phyloP scores from a whole-genome alignment of 2,329 filamentous ascomycete genomes.

The Didymella glomerata region DNA sequence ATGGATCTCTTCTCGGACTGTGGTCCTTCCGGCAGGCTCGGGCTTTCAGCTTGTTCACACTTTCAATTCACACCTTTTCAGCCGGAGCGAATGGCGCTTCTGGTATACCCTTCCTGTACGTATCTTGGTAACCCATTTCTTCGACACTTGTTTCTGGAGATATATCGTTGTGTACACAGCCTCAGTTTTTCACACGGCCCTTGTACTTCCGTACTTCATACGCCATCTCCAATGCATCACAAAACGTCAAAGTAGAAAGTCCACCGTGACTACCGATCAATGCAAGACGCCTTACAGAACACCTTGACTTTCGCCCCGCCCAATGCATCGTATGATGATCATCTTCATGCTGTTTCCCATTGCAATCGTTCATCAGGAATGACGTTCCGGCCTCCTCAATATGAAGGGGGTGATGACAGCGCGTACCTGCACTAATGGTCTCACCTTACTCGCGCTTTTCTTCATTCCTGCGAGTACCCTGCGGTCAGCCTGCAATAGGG shows the following conservation, averaged over 20 bases:
- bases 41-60: conserved; percentile 9
- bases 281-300: conserved; percentile 18
- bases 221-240: conserved; percentile 9
- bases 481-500: conserved; percentile 10
- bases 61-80: background rate
- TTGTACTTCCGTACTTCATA: conserved; percentile 1
- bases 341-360: background rate
- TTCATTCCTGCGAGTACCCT: conserved; percentile 16
- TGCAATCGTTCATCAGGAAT: conserved; percentile 19
- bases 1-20: conserved; percentile 8
- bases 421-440: conserved; percentile 24
- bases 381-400: conserved; percentile 18
- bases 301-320: background rate
- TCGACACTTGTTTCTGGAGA: conserved; percentile 3
- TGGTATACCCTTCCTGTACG: conserved; percentile 50
- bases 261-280: conserved; percentile 20
- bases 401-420: conserved; percentile 18
- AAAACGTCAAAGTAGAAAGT: conserved; percentile 6
- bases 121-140: conserved; percentile 28
- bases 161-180: conserved; percentile 3
- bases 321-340: conserved; percentile 10
- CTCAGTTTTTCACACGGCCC: background rate
- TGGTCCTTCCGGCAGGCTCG: conserved; percentile 16
- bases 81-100: conserved; percentile 32
- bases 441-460: conserved; percentile 15